phyloP scores from a whole-genome alignment of 805 yeast species.

The Zygotorulaspora chibaensis region DNA sequence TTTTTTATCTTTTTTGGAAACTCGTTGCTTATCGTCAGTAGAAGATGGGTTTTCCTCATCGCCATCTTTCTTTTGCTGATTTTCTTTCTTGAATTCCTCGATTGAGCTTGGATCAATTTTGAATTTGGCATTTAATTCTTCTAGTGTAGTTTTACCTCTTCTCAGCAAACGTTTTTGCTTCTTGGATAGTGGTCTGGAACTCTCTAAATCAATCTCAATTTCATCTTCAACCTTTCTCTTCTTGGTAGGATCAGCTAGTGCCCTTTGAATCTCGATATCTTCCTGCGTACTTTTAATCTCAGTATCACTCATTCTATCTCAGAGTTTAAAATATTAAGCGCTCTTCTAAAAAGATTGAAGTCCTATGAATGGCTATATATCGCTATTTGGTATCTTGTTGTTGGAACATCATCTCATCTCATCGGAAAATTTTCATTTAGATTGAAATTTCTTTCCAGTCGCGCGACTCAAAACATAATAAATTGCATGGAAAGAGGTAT shows the following conservation, averaged over 20 bases:
- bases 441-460: neutral
- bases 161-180: conserved; percentile 85
- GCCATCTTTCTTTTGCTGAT: conserved; percentile 31
- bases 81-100: conserved; percentile 39
- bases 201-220: conserved; percentile 62
- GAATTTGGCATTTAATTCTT: conserved; percentile 45
- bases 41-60: conserved; percentile 31
- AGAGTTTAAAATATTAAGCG: neutral
- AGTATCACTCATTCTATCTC: neutral
- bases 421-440: conserved; percentile 13
- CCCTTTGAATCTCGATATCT: conserved; percentile 33
- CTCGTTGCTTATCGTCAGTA: conserved; percentile 13
- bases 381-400: neutral
- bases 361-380: too few relatives aligned
- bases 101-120: conserved; percentile 37
- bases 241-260: conserved; percentile 34
- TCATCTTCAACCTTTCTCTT: conserved; percentile 45
- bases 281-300: conserved; percentile 21
- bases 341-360: neutral
- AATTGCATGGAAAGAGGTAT: neutral
- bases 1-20: conserved; percentile 33
- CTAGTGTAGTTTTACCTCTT: conserved; percentile 63
- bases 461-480: neutral
- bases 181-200: conserved; percentile 80
- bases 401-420: conserved; percentile 18